Evolutionary conservation across 148 eudicot species (phyloP).

Genomic region (Rhododendron molle): DNA sequence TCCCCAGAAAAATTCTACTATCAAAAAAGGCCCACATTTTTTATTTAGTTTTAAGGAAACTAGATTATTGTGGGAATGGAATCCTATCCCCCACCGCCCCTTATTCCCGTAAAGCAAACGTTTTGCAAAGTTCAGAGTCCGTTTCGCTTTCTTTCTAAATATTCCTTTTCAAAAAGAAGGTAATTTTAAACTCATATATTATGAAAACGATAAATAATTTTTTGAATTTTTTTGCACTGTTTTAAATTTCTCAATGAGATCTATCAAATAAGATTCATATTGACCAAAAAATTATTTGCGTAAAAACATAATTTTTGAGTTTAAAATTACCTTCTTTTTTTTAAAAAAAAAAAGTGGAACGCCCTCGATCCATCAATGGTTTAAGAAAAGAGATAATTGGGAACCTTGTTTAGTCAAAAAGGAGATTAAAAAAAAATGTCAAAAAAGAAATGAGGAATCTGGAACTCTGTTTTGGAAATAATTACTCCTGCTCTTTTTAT

Average conservation of each 20-base stretch:
- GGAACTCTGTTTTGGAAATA: not conserved
- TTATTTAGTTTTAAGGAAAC: not conserved
- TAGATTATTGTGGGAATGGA: not conserved
- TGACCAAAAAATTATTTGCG: no score
- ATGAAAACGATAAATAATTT: no score
- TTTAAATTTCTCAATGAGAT: no score
- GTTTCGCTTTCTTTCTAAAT: no score
- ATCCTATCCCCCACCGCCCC: not conserved
- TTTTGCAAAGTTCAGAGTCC: not conserved
- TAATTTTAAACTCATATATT: no score
- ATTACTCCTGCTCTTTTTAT: no score
- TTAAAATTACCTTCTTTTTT: no score
- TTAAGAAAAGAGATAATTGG: not conserved
- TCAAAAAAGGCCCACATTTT: not conserved
- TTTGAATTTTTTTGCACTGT: no score
- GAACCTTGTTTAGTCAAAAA: not conserved
- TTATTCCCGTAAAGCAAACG: not conserved
- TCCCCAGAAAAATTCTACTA: not conserved
- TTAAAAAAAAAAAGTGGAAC: no score
- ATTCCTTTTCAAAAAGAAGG: no score
- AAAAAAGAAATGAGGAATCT: not conserved
- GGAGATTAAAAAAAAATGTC: not conserved
- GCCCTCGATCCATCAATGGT: not conserved
- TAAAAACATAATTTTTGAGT: no score
- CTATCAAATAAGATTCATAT: no score